A percentile compares a stretch with the other conserved stretches of the same genome.
Conservation (phyloP, 192 early-diverging fungal species). For the Coemansia sp. region DNA sequence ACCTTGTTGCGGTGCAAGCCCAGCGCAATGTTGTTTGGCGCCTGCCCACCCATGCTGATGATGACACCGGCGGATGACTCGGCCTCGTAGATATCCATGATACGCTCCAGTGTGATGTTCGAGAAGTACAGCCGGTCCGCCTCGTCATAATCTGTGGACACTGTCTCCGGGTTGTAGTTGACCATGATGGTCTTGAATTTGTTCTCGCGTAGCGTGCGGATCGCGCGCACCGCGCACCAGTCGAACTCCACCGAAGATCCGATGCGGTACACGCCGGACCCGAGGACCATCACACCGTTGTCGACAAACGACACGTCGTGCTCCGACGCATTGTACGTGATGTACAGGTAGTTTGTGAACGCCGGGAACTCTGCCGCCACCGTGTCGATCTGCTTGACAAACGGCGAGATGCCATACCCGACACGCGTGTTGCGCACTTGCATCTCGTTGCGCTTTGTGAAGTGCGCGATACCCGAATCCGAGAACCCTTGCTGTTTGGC, state of each 20-base stretch:
- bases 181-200: conserved; percentile 96
- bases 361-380: conserved; percentile 98
- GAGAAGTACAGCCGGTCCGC: conserved; percentile 98
- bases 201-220: conserved; percentile 86
- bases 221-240: conserved; percentile 97
- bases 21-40: conserved; percentile 97
- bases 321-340: conserved; percentile 93
- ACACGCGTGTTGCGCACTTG: conserved; percentile 79
- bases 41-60: conserved; percentile 96
- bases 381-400: conserved; percentile 98
- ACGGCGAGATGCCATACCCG: conserved; percentile 82
- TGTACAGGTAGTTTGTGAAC: conserved; percentile 97
- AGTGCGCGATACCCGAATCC: conserved; percentile 62
- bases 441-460: conserved; percentile 81
- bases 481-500: conserved; percentile 98
- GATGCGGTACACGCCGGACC: conserved; percentile 97
- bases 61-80: conserved; percentile 86
- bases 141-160: conserved; percentile 99
- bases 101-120: conserved; percentile 88
- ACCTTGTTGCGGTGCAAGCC: conserved; percentile 87
- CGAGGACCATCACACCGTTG: conserved; percentile 94
- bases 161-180: conserved; percentile 99
- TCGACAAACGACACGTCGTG: conserved; percentile 93
- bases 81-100: conserved; percentile 95
- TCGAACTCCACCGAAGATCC: conserved; percentile 98